phyloP scores from a whole-genome alignment of 2,329 filamentous ascomycete species.

The Apiospora malaysiana region DNA sequence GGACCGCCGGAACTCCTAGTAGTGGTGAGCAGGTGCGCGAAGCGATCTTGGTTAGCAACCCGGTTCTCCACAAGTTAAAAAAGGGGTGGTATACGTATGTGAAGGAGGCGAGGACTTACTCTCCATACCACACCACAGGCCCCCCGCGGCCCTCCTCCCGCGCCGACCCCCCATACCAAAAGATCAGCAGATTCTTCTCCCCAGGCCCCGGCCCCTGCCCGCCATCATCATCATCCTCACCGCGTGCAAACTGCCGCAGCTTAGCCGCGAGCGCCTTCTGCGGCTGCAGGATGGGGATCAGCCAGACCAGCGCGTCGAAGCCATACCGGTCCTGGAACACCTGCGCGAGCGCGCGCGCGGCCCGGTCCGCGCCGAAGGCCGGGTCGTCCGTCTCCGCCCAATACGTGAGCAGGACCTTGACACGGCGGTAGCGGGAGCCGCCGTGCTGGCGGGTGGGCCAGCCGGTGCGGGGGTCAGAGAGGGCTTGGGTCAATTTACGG shows the following conservation, averaged over 20 bases:
- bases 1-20: not conserved
- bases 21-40: no score
- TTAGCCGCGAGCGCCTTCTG: not conserved
- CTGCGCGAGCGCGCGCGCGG: constrained; percentile 13
- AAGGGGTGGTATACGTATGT: not conserved
- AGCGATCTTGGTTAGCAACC: not conserved
- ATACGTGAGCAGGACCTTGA: constrained; percentile 23
- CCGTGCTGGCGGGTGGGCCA: not conserved
- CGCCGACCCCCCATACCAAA: constrained; percentile 24
- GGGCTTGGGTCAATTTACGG: not conserved
- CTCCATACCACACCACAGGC: constrained; percentile 20
- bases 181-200: constrained; percentile 22
- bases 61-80: not conserved
- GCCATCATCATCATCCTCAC: not conserved
- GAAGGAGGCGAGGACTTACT: not conserved
- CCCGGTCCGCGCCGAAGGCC: not conserved
- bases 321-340: constrained; percentile 15
- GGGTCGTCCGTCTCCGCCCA: constrained; percentile 23
- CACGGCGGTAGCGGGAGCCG: constrained; percentile 13
- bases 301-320: constrained; percentile 23
- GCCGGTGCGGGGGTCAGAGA: not conserved
- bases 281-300: constrained; percentile 19
- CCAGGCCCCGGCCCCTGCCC: not conserved
- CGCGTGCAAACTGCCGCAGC: constrained; percentile 11
- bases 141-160: not conserved